Percentiles rank a stretch among this genome's conserved stretches.
phyloP scores from a whole-genome alignment of 2,329 filamentous ascomycete genomes.

The Leptographium flavum region DNA sequence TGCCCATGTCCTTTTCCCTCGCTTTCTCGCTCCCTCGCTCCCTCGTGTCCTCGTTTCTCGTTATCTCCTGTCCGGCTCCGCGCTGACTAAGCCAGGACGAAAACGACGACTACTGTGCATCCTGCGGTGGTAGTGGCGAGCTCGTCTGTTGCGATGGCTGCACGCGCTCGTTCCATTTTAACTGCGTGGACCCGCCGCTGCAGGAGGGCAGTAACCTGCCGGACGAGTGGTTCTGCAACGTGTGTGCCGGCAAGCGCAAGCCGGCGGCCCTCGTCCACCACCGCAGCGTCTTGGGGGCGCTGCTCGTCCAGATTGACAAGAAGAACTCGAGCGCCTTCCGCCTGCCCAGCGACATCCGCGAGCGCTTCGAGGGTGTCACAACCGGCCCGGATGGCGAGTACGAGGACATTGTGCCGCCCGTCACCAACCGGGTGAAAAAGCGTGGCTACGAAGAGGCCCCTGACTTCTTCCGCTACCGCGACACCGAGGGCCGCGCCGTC shows the following conservation, averaged over 20 bases:
- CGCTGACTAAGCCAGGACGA: conserved; percentile 34
- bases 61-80: neutral
- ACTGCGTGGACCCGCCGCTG: conserved; percentile 72
- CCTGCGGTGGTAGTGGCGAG: conserved; percentile 71
- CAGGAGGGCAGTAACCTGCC: conserved; percentile 46
- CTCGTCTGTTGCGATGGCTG: conserved; percentile 92
- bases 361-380: conserved; percentile 66
- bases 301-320: conserved; percentile 51
- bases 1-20: too few species aligned
- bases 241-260: conserved; percentile 41
- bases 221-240: conserved; percentile 76
- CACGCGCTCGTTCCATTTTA: conserved; percentile 76
- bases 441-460: conserved; percentile 46
- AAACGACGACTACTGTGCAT: conserved; percentile 81
- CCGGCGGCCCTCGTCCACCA: conserved; percentile 30
- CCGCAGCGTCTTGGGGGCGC: conserved; percentile 43
- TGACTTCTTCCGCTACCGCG: conserved; percentile 55
- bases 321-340: conserved; percentile 59
- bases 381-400: conserved; percentile 69
- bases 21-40: neutral
- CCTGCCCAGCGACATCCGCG: conserved; percentile 56
- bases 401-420: conserved; percentile 43
- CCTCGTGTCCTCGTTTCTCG: neutral
- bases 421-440: conserved; percentile 11
- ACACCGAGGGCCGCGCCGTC: conserved; percentile 59